Base-by-base conservation (phyloP, 1,284 basidiomycete genomes). In the Prillingera fragicola region DNA sequence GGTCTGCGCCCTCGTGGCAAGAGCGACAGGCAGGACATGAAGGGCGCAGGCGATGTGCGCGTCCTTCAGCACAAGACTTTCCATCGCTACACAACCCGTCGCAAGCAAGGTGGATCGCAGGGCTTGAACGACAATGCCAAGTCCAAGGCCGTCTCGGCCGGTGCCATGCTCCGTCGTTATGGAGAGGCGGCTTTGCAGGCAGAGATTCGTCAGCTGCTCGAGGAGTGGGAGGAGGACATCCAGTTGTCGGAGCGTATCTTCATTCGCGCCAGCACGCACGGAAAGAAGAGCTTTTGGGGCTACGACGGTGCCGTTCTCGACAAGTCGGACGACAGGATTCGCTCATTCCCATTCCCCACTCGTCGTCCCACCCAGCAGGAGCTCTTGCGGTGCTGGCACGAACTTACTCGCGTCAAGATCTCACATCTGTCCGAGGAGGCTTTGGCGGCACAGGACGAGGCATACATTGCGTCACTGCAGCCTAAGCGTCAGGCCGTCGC, bases 101-200 rank as follows among this genome's bases (percentile, higher is more conserved):
- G 87, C 55, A 98, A 98, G 70, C 95, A 99, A 74, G 95, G 95
- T 69, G 95, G 95, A 1, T 85, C 87, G 0, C 95, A 99, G 71
- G 83, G 83, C 1, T 61, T 85, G 3, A 95, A 97, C 60, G 95
- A 99, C 68, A 88, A 91, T 45, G 79, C 88, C 3, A 94, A 94
- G 68, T 88, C 87, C 7, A 81, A 82, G 48, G 95, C 95, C 0
- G 87, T 90, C 62, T 94, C 89, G 69, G 92, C 92, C 10, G 95
- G 95, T 68, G 95, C 95, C 1, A 81, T 82, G 73, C 77, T 99
- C 14, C 85, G 95, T 65, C 81, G 95, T 50, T 95, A 96, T 65
- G 95, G 95, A 42, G 95, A 98, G 67, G 83, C 87, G 63, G 87
- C 89, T 14, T 74, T 99, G 35, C 81, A 83, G 59, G 90, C 96